Base-by-base conservation (phyloP, 768 basidiomycete species). In the Pleurotus salmoneostramineus region DNA sequence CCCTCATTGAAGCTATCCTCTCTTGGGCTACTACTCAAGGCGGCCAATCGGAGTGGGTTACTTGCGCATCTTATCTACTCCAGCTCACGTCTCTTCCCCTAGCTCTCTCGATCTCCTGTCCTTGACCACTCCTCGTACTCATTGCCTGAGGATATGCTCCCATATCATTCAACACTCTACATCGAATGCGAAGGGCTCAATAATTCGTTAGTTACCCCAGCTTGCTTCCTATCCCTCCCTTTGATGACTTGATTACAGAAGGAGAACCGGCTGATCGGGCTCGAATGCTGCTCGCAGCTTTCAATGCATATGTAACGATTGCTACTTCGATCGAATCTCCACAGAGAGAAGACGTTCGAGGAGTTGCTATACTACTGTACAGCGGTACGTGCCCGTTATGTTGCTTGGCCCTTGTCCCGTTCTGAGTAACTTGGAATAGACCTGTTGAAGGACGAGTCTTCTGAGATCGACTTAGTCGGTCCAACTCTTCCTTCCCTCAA, bases 401-500 rank as follows among this genome's bases (percentile, higher is more conserved):
- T 0, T 48, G 40, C 10, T 27, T 27, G 1, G n/a, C 1, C 1
- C 32, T 32, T 14, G 57, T 12, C 61, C 47, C 58, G 65, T 27
- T 68, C 40, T 4, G 56, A 27, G 34, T 58, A 27, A 12, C 54
- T 5, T 45, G 5, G 1, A 3, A 5, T 51, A 82, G 96, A 95
- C 57, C 65, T 98, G 7, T 75, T 99, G 36, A 91, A 89, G 70
- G 93, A 95, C 56, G 96, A 99, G 66, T 81, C 83, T 0, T 82
- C 87, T 3, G 86, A 88, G 33, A 76, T 87, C 27, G 94, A 95
- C 71, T 72, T 94, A 4, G 88, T 87, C 44, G 88, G 88, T 2
- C 89, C 92, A 1, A 90, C 88, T 0, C 74, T 99, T 0, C 88
- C 91, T 0, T 81, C 87, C 14, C 76, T 98, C 59, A 97, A 95